Base-by-base conservation (phyloP, 805 yeast species). In the Babjeviella inositovora region DNA sequence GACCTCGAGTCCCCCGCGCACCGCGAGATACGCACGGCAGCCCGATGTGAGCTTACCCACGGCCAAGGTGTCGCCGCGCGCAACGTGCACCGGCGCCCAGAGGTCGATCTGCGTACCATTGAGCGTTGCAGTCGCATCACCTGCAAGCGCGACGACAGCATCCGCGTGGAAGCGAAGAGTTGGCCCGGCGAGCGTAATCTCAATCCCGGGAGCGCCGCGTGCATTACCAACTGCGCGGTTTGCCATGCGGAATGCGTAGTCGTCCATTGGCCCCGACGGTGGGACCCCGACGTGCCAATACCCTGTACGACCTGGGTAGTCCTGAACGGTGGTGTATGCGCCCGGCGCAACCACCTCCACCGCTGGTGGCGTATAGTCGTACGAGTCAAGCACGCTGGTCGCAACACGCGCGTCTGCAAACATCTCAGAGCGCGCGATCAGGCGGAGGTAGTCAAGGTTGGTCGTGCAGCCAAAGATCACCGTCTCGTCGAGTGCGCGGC, bases 231-330 rank as follows among this genome's bases (percentile, higher is more conserved):
- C 97, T 39, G 81, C 70, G 42, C 77, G 58, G 56, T 87, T 87
- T 11, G 94, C 95, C 31, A 81, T 46, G 38, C 95, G 63, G 57
- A 85, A 85, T 4, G 96, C 72, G 39, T 73, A 85, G 30, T 72
- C 67, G 50, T 87, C 98, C 97, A 87, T 90, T 29, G 97, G 95
- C 21, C 98, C 98, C 19, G 94, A 81, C 6, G 97, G 97, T 13
- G 98, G 98, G 26, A 87, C 97, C 45, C 98, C 98, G 35, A 77
- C 65, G 41, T 77, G 70, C 92, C 92, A 79, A 29, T 62, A 45
- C n/a, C 82, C 75, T 25, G 59, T 58, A 56, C 98, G 73, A 24
- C 93, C 93, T 10, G 93, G 93, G 47, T 72, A 90, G 49, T 90
- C 98, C 54, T 87, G 98, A 23, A 87, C 87, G 3, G 95, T 80